Evolutionary conservation across 1,284 basidiomycete species (phyloP).

Genomic region (Psilocybe mexicana): DNA sequence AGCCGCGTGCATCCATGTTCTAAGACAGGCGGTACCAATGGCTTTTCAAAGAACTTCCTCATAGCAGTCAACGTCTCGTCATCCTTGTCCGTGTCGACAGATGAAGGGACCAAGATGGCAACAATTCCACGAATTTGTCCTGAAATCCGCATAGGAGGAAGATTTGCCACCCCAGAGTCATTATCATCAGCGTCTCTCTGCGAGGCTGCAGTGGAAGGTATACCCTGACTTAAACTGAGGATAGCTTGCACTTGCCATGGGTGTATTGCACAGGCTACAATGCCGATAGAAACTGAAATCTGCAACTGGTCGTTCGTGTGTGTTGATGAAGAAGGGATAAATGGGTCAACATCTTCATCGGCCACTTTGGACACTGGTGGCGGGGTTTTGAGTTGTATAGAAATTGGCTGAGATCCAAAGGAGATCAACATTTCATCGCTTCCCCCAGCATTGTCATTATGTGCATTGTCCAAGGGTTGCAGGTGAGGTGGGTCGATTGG

Average conservation of each 20-base stretch:
- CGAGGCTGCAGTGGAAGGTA: not conserved
- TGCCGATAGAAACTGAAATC: slow-evolving; percentile 14
- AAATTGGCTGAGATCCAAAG: slow-evolving; percentile 57
- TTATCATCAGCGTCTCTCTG: not conserved
- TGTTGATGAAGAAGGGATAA: not conserved
- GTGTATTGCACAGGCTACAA: slow-evolving; percentile 18
- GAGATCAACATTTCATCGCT: slow-evolving; percentile 52
- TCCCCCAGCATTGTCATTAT: not conserved
- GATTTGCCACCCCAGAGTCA: not conserved
- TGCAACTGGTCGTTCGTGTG: slow-evolving; percentile 12
- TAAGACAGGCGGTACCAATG: slow-evolving; percentile 54
- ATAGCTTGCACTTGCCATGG: slow-evolving; percentile 23
- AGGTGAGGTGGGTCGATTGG: not conserved
- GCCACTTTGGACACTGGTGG: slow-evolving; percentile 19
- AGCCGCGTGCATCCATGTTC: slow-evolving; percentile 54
- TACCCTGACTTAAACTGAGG: slow-evolving; percentile 10
- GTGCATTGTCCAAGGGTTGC: not conserved
- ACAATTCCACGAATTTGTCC: slow-evolving; percentile 51
- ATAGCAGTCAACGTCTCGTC: slow-evolving; percentile 21
- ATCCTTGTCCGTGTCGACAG: slow-evolving; percentile 8
- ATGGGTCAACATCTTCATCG: slow-evolving; percentile 16
- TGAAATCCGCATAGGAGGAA: slow-evolving; percentile 16
- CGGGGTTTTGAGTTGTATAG: slow-evolving; percentile 55
- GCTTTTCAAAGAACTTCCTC: slow-evolving; percentile 49
- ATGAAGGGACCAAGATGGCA: slow-evolving; percentile 45